A percentile compares a stretch with the other conserved stretches of the same genome.
These are phyloP conservation scores for Pseudonitzschia pungens DNA, from an alignment of 108 stramenopile genomes.

Conservation along the genomic window DNA sequence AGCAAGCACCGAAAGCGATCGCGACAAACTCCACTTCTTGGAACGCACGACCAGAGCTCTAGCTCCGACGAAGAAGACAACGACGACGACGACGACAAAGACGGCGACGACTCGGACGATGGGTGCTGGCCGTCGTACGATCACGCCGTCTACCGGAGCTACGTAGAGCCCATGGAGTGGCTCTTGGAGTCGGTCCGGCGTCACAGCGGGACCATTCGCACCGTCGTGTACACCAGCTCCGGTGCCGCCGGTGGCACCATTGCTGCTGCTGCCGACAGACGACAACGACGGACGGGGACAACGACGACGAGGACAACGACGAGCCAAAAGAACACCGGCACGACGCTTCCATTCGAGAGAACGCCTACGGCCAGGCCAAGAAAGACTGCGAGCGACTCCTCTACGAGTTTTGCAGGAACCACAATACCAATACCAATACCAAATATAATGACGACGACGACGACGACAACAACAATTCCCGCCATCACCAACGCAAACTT, in stretches of 20 bases:
- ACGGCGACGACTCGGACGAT: not conserved
- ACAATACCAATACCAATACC: too few relatives aligned
- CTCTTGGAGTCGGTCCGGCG: not conserved
- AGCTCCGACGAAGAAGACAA: too few relatives aligned
- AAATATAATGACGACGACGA: too few relatives aligned
- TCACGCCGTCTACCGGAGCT: constrained; percentile 11
- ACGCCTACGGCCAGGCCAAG: constrained; percentile 5
- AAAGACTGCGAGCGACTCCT: constrained; percentile 1
- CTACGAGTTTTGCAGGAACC: not conserved
- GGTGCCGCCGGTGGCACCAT: constrained; percentile 13
- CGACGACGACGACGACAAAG: not conserved
- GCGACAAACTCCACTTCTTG: too few relatives aligned
- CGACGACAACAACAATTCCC: not conserved
- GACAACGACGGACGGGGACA: too few relatives aligned
- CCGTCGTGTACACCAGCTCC: constrained; percentile 8
- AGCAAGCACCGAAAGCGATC: too few relatives aligned
- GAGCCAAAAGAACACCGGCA: not conserved
- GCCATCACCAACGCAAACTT: not conserved
- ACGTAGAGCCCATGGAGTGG: constrained; percentile 4
- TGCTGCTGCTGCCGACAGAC: too few relatives aligned
- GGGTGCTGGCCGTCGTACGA: not conserved
- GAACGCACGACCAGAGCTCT: too few relatives aligned
- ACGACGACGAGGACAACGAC: too few relatives aligned
- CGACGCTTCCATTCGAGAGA: not conserved
- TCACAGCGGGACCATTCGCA: not conserved